Base-by-base conservation (phyloP, 176 grass and related monocot genomes). In the Stipa capillata region DNA sequence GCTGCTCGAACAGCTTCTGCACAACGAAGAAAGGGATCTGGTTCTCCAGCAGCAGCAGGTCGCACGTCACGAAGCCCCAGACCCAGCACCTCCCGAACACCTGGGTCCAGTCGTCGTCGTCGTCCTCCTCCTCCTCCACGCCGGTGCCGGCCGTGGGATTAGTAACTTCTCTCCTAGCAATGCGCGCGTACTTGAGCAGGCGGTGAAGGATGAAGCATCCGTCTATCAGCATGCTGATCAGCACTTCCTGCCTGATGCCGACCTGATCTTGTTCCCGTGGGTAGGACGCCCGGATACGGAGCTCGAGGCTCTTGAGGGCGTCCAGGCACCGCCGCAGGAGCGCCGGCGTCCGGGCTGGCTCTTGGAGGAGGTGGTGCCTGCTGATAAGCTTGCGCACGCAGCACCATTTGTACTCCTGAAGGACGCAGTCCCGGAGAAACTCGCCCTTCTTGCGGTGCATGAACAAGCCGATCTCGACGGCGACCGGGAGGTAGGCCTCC, bases 11-110 rank as follows among this genome's bases (percentile, higher is more conserved):
- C 7, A 88, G 44, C 7, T 35, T 24, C 3, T 78, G 20, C 2
- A 88, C 42, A 51, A 83, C 48, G 25, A 32, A 68, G 31, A 83
- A 50, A 45, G 85, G 85, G n/a, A n/a, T n/a, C n/a, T n/a, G n/a
- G n/a, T n/a, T n/a, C n/a, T n/a, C n/a, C n/a, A n/a, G n/a, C n/a
- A 84, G 20, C 3, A 88, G 44, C 53, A 88, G 21, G 54, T 88
- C 86, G 6, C 44, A 6, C 14, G 49, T 5, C 24, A 87, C 39
- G 29, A 73, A 45, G 23, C 31, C 29, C 44, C 28, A 24, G 4
- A 73, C 68, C 35, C 77, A 33, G 32, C 40, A 33, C 4, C 39
- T 36, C 6, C 51, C 43, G n/a, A n/a, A n/a, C n/a, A n/a, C n/a
- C n/a, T n/a, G n/a, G n/a, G n/a, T n/a, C n/a, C n/a, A n/a, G n/a